Evolutionary conservation across 2,329 filamentous ascomycete species (phyloP).

Genomic region (Pseudohalonectria lignicola): DNA sequence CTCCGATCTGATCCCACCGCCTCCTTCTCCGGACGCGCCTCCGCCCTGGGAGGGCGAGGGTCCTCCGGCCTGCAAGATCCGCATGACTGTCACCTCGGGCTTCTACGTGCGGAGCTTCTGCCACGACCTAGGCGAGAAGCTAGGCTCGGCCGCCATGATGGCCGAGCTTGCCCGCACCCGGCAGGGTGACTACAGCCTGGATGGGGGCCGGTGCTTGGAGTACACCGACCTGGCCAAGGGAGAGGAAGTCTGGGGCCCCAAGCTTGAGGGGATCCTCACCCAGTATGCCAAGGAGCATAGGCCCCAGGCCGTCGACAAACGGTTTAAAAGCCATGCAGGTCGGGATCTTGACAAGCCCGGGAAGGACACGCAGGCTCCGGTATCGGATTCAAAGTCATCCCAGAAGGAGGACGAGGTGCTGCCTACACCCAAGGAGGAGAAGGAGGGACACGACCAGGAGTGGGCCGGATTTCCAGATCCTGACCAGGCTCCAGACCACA

Average conservation of each 20-base stretch:
- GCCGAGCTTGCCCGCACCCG: constrained; percentile 67
- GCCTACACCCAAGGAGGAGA: neutral
- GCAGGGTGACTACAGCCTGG: constrained; percentile 71
- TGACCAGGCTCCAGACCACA: too few relatives aligned
- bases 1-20: constrained; percentile 40
- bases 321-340: too few relatives aligned
- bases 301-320: neutral
- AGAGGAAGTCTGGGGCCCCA: constrained; percentile 72
- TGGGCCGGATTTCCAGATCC: constrained; percentile 1
- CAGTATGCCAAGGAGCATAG: constrained; percentile 12
- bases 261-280: constrained; percentile 48
- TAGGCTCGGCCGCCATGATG: constrained; percentile 80
- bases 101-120: constrained; percentile 95
- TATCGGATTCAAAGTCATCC: neutral
- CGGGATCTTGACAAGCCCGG: constrained; percentile 7
- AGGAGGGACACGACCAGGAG: neutral
- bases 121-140: constrained; percentile 77
- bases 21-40: constrained; percentile 33
- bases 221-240: constrained; percentile 66
- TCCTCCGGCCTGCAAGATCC: constrained; percentile 69
- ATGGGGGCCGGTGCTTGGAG: constrained; percentile 61
- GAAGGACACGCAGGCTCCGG: neutral
- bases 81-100: constrained; percentile 87
- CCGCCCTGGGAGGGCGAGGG: constrained; percentile 49
- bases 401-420: neutral